A percentile compares a stretch with the other conserved stretches of the same genome.
Evolutionary conservation across 805 yeast genomes (phyloP).

Genomic region (Barnettozyma botsteinii): DNA sequence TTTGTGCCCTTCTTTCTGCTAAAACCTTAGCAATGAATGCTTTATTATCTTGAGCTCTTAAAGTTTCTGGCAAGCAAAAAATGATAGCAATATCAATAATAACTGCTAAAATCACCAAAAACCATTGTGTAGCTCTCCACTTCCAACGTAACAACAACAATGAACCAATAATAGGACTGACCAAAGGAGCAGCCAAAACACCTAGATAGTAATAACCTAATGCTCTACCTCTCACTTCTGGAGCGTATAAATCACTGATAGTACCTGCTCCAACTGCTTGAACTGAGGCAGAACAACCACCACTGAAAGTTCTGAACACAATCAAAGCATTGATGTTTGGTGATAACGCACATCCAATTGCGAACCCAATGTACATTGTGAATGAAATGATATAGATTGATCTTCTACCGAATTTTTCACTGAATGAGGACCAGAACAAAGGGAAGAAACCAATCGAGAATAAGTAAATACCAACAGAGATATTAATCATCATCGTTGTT

Average conservation of each 20-base stretch:
- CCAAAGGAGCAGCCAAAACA: slow-evolving; percentile 70
- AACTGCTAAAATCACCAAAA: slow-evolving; percentile 63
- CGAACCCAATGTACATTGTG: slow-evolving; percentile 53
- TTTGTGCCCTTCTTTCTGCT: slow-evolving; percentile 29
- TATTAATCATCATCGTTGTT: slow-evolving; percentile 54
- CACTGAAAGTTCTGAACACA: slow-evolving; percentile 62
- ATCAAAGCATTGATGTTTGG: slow-evolving; percentile 58
- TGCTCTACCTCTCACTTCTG: slow-evolving; percentile 67
- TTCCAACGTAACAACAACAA: slow-evolving; percentile 65
- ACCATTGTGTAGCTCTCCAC: slow-evolving; percentile 90
- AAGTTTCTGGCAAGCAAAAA: slow-evolving; percentile 70
- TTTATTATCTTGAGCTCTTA: slow-evolving; percentile 48
- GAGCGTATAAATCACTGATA: slow-evolving; percentile 62
- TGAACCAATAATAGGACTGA: slow-evolving; percentile 80
- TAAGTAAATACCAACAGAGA: slow-evolving; percentile 75
- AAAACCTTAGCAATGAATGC: slow-evolving; percentile 44
- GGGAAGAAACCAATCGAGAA: slow-evolving; percentile 75
- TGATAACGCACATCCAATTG: slow-evolving; percentile 66
- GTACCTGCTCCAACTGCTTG: slow-evolving; percentile 92
- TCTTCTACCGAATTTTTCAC: slow-evolving; percentile 72
- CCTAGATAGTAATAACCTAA: slow-evolving; percentile 81
- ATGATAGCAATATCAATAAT: slow-evolving; percentile 42
- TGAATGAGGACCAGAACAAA: slow-evolving; percentile 81
- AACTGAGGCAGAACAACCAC: slow-evolving; percentile 80
- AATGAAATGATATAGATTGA: slow-evolving; percentile 68